A percentile compares a stretch with the other conserved stretches of the same genome.
Evolutionary conservation across 495 filamentous ascomycete species (phyloP).

Genomic region (Talaromyces proteolyticus): DNA sequence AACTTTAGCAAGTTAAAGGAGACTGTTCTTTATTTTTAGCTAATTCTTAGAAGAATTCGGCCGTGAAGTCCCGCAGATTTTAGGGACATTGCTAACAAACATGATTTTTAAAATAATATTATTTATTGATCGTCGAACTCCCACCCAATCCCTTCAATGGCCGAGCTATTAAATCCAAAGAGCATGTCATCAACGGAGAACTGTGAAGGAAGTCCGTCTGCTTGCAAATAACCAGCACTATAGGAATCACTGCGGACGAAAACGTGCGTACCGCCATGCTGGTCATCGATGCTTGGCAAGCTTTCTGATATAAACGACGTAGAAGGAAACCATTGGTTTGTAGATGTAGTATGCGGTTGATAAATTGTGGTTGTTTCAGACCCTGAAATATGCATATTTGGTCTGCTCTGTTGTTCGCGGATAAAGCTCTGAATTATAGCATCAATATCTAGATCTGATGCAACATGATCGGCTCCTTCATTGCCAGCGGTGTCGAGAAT

Average conservation of each 20-base stretch:
- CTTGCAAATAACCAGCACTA: no score
- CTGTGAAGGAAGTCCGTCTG: neutral
- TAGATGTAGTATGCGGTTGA: neutral
- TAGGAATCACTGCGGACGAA: no score
- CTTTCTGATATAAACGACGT: no score
- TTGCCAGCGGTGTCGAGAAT: neutral
- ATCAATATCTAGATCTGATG: constrained; percentile 23
- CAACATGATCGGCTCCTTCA: constrained; percentile 3
- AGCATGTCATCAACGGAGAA: constrained; percentile 16
- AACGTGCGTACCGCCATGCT: no score
- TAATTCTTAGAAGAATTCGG: no score
- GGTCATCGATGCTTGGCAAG: no score
- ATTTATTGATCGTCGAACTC: neutral
- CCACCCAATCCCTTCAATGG: constrained; percentile 2
- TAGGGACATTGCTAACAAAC: no score
- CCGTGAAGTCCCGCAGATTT: no score
- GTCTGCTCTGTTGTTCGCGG: neutral
- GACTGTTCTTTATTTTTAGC: constrained; percentile 12
- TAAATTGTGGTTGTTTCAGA: neutral
- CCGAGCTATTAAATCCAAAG: constrained; percentile 19
- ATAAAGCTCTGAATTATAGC: constrained; percentile 29
- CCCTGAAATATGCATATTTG: neutral
- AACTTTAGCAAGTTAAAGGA: constrained; percentile 32
- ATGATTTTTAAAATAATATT: no score
- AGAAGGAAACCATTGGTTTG: neutral